phyloP scores from a whole-genome alignment of 306 rosid genomes.

The Vachellia collinsii region DNA sequence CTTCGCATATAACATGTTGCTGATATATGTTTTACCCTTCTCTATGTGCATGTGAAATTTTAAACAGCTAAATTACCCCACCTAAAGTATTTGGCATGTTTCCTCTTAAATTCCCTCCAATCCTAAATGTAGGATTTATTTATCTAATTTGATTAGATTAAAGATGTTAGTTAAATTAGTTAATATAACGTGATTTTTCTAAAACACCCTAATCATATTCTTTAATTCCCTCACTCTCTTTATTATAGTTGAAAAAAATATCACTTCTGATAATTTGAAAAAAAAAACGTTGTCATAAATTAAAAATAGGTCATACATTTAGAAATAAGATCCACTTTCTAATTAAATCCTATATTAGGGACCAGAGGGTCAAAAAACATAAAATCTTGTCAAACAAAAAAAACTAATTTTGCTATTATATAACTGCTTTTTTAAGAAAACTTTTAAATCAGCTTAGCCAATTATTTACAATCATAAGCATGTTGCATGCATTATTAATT shows the following conservation, averaged over 20 bases:
- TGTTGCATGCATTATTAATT: neutral
- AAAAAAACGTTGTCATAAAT: no score
- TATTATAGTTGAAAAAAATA: no score
- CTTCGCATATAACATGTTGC: neutral
- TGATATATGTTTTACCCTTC: slow-evolving; percentile 8
- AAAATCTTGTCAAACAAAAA: neutral
- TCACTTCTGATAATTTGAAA: no score
- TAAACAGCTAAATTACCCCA: neutral
- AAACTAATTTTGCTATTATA: neutral
- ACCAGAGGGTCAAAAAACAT: neutral
- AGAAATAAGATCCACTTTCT: no score
- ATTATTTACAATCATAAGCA: neutral
- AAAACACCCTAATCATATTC: no score
- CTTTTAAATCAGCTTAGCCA: neutral
- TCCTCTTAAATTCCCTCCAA: neutral
- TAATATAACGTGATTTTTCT: no score
- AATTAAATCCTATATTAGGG: no score
- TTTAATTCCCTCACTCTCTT: no score
- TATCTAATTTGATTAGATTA: no score
- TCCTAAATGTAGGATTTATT: no score
- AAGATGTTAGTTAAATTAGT: no score
- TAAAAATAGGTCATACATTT: no score
- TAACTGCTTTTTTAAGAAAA: neutral
- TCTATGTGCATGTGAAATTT: neutral
- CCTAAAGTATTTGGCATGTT: neutral